These are phyloP conservation scores for Adansonia madagascariensis DNA, from an alignment of 441 rosid genomes.

Conservation along the genomic window DNA sequence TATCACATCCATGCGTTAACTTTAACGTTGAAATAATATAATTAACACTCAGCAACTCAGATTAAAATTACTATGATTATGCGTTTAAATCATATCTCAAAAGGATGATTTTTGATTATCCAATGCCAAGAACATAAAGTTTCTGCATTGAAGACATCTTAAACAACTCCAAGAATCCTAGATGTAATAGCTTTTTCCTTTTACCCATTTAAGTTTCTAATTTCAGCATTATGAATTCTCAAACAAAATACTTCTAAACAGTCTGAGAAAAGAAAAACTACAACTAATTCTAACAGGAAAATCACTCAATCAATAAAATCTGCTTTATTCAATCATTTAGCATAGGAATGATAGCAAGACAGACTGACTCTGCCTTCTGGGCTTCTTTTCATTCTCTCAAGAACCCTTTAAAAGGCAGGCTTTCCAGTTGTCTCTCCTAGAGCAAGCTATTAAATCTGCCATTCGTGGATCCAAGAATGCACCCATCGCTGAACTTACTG, in stretches of 20 bases:
- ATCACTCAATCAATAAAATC: neutral
- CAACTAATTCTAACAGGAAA: neutral
- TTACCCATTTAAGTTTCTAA: neutral
- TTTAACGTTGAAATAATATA: neutral
- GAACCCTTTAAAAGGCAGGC: conserved; percentile 83
- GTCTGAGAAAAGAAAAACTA: neutral
- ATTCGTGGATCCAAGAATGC: conserved; percentile 79
- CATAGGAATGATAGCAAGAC: neutral
- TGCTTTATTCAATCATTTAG: neutral
- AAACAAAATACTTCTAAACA: neutral
- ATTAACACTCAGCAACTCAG: neutral
- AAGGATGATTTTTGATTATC: neutral
- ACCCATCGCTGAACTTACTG: conserved; percentile 82
- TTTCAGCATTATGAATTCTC: conserved; percentile 2
- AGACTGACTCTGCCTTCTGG: conserved; percentile 79
- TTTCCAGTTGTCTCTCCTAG: conserved; percentile 89
- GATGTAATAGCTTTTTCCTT: neutral
- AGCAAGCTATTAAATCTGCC: conserved; percentile 85
- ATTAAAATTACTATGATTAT: neutral
- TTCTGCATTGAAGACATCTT: neutral
- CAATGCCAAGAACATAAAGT: neutral
- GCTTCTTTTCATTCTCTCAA: conserved; percentile 72
- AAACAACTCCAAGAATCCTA: neutral
- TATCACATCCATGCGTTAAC: neutral
- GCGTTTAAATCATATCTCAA: neutral